Evolutionary conservation across 371 early-diverging fungal genomes (phyloP).

Genomic region (Actinomortierella ambigua): DNA sequence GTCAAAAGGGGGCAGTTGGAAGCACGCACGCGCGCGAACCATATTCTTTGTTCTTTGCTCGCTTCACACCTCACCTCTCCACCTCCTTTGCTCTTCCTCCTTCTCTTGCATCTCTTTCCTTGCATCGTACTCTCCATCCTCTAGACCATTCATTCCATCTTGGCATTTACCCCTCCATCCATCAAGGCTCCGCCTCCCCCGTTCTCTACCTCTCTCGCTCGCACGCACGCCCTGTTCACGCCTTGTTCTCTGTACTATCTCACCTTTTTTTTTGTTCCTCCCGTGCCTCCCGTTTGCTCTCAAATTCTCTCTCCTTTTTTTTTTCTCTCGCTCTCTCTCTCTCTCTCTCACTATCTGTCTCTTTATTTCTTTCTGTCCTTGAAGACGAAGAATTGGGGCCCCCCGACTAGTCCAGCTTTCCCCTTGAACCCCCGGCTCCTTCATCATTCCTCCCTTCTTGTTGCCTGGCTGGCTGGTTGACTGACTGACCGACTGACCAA

Average conservation of each 20-base stretch:
- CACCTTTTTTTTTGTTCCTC: background rate
- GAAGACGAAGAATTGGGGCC: too few relatives aligned
- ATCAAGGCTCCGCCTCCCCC: too few relatives aligned
- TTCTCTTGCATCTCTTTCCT: background rate
- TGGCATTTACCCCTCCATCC: too few relatives aligned
- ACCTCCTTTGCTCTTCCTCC: background rate
- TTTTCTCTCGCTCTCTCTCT: background rate
- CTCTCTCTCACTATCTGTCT: background rate
- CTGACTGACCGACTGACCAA: too few relatives aligned
- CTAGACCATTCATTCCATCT: background rate
- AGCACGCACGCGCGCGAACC: background rate
- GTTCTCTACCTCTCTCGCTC: too few relatives aligned
- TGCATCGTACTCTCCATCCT: background rate
- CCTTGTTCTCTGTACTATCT: background rate
- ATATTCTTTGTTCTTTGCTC: background rate
- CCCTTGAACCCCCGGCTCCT: too few relatives aligned
- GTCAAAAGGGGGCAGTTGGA: too few relatives aligned
- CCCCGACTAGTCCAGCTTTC: too few relatives aligned
- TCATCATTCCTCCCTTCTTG: too few relatives aligned
- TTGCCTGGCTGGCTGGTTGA: too few relatives aligned
- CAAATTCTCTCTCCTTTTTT: slow-evolving; percentile 3
- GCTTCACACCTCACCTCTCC: background rate
- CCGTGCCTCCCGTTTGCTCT: background rate
- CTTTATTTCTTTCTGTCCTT: background rate
- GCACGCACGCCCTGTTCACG: too few relatives aligned